phyloP scores from a whole-genome alignment of 164 flowering plant species.

The Euptelea pleiosperma region DNA sequence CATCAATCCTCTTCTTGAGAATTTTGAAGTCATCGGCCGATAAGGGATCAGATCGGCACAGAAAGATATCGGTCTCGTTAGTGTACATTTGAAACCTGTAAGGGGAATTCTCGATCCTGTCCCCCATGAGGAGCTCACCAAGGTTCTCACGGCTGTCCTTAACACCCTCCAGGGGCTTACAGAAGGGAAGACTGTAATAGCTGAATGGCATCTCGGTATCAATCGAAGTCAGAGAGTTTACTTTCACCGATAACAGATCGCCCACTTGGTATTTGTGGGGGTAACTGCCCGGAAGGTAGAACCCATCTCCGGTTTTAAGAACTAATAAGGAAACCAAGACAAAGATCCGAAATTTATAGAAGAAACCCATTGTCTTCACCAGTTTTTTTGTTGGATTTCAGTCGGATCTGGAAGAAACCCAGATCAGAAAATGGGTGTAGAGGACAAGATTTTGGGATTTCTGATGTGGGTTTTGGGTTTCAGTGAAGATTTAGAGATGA shows the following conservation, averaged over 20 bases:
- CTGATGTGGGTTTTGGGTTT: too few relatives aligned
- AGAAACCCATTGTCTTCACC: too few relatives aligned
- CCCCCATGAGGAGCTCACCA: constrained; percentile 90
- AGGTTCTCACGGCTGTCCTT: constrained; percentile 81
- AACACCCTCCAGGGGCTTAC: constrained; percentile 61
- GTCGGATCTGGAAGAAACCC: too few relatives aligned
- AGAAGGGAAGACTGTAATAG: constrained; percentile 75
- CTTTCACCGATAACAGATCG: constrained; percentile 52
- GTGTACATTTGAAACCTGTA: constrained; percentile 58
- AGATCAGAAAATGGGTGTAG: too few relatives aligned
- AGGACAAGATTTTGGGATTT: too few relatives aligned
- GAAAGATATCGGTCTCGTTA: constrained; percentile 58
- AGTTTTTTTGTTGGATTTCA: too few relatives aligned
- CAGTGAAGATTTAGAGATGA: too few relatives aligned
- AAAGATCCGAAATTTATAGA: constrained; percentile 46
- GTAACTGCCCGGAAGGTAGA: constrained; percentile 89
- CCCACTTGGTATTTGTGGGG: constrained; percentile 63
- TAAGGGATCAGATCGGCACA: constrained; percentile 50
- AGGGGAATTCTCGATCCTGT: constrained; percentile 82
- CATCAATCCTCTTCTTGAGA: constrained; percentile 68
- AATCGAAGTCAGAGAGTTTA: constrained; percentile 74
- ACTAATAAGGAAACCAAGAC: constrained; percentile 35
- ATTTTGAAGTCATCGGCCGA: constrained; percentile 48
- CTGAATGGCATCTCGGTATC: constrained; percentile 79
- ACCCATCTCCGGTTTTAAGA: constrained; percentile 44